Conservation (phyloP, 768 basidiomycete genomes). For the Xerocomus spinulosus region DNA sequence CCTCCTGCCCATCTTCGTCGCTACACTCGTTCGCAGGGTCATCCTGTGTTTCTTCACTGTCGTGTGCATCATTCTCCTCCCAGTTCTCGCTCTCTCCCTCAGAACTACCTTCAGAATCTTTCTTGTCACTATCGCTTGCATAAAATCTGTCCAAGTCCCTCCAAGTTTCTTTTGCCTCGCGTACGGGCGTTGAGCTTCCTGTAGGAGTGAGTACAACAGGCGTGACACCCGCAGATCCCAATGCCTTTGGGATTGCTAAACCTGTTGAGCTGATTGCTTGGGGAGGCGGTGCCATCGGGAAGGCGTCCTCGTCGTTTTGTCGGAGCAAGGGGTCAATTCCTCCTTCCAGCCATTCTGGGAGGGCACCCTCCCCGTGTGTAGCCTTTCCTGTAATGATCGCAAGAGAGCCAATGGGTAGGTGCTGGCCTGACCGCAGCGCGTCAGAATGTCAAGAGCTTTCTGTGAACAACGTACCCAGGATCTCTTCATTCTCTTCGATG, state of each 20-base stretch:
- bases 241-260: slow-evolving; percentile 22
- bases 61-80: slow-evolving; percentile 24
- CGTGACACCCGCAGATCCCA: slow-evolving; percentile 31
- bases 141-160: slow-evolving; percentile 75
- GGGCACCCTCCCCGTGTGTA: slow-evolving; percentile 36
- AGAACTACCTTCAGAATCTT: slow-evolving; percentile 29
- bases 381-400: slow-evolving; percentile 55
- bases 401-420: slow-evolving; percentile 59
- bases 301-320: slow-evolving; percentile 56
- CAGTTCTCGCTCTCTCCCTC: slow-evolving; percentile 32
- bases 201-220: slow-evolving; percentile 59
- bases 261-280: slow-evolving; percentile 41
- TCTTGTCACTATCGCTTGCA: slow-evolving; percentile 38
- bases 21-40: slow-evolving; percentile 20
- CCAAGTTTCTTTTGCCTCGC: slow-evolving; percentile 44
- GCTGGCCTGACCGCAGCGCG: slow-evolving; percentile 28
- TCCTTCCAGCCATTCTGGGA: slow-evolving; percentile 87
- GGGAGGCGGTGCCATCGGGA: slow-evolving; percentile 26
- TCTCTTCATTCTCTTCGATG: slow-evolving; percentile 35
- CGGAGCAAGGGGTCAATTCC: slow-evolving; percentile 78
- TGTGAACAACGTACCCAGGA: slow-evolving; percentile 27
- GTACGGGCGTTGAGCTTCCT: slow-evolving; percentile 41
- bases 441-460: slow-evolving; percentile 3
- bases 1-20: slow-evolving; percentile 17
- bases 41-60: slow-evolving; percentile 28